These are phyloP conservation scores for Raphanus sativus DNA, from an alignment of 345 rosid genomes.

Conservation along the genomic window DNA sequence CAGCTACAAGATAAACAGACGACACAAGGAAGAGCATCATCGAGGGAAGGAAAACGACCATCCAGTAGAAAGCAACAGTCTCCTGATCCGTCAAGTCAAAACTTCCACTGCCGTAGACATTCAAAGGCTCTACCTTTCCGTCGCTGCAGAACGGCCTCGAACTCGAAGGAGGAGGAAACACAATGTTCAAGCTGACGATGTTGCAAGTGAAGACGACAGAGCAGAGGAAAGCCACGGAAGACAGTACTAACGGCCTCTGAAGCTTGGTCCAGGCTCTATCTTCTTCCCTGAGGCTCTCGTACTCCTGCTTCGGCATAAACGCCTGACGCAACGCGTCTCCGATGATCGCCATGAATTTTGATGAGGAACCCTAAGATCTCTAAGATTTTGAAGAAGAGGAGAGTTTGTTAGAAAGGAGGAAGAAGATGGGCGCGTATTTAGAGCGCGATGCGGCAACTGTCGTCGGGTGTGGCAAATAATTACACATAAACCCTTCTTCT, in stretches of 20 bases:
- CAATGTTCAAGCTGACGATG: conserved; percentile 69
- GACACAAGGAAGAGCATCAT: conserved; percentile 61
- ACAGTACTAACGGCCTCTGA: conserved; percentile 51
- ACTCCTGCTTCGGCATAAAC: conserved; percentile 87
- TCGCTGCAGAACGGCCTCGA: conserved; percentile 70
- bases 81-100: conserved; percentile 89
- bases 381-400: neutral
- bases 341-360: conserved; percentile 54
- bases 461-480: neutral
- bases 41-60: conserved; percentile 76
- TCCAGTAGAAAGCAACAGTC: conserved; percentile 86
- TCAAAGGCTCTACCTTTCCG: conserved; percentile 54
- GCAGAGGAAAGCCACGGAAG: conserved; percentile 40
- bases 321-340: conserved; percentile 88
- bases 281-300: conserved; percentile 77
- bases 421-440: neutral
- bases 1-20: conserved; percentile 69
- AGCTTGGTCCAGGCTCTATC: conserved; percentile 79
- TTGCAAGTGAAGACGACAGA: conserved; percentile 53
- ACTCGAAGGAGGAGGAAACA: conserved; percentile 47
- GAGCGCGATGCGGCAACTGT: neutral
- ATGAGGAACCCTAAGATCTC: conserved; percentile 16
- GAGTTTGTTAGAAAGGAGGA: neutral
- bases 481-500: neutral
- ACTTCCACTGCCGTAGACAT: conserved; percentile 46